A percentile compares a stretch with the other conserved stretches of the same genome.
Conservation (phyloP, 345 rosid genomes). For the Arabidopsis suecica region DNA sequence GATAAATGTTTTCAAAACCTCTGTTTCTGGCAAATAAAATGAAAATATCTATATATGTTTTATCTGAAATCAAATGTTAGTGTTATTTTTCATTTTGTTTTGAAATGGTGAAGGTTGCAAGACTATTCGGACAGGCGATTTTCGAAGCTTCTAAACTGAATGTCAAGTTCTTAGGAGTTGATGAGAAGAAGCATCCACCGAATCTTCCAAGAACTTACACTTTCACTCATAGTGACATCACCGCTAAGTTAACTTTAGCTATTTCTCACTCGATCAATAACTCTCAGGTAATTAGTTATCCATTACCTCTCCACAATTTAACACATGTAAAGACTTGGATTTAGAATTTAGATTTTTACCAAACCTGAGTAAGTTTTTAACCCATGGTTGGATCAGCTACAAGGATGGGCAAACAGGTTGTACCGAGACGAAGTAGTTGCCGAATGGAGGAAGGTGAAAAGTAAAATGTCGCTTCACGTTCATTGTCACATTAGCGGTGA, state of each 20-base stretch:
- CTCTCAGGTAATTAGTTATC: constrained; percentile 65
- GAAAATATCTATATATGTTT: not conserved
- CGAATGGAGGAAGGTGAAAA: constrained; percentile 94
- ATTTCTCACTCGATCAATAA: constrained; percentile 83
- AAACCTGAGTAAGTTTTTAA: not conserved
- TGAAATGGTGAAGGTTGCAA: constrained; percentile 60
- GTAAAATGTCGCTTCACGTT: constrained; percentile 93
- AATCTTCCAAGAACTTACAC: constrained; percentile 90
- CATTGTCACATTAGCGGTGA: constrained; percentile 96
- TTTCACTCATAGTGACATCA: constrained; percentile 83
- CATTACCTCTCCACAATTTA: not conserved
- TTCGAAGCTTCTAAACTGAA: constrained; percentile 87
- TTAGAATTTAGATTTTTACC: not conserved
- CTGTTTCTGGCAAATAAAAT: not conserved
- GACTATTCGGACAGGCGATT: constrained; percentile 87
- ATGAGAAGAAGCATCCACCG: constrained; percentile 88
- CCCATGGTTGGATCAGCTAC: constrained; percentile 57
- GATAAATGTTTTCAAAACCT: not conserved
- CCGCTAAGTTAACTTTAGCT: constrained; percentile 81
- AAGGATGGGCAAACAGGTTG: constrained; percentile 81
- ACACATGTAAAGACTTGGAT: not conserved
- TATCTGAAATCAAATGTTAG: not conserved
- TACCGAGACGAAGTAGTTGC: constrained; percentile 97
- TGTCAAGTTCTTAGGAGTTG: constrained; percentile 82
- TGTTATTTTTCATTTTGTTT: not conserved